These are phyloP conservation scores for Trichoderma semiorbis DNA, from an alignment of 2,329 filamentous ascomycete genomes.

Conservation along the genomic window DNA sequence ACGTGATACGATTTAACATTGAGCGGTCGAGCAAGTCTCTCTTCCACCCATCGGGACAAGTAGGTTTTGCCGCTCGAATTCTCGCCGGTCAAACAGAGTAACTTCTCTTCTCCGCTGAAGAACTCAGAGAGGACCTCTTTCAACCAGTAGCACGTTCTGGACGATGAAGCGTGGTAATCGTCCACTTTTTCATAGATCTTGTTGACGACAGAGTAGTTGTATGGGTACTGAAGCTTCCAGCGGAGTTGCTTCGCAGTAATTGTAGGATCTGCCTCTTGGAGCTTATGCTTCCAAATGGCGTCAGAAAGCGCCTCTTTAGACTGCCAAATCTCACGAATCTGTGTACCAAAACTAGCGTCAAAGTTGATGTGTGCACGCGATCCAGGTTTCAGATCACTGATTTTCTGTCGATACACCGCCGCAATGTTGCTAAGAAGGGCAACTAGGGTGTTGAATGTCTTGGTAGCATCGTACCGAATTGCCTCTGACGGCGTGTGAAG, in stretches of 20 bases:
- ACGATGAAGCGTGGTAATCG: constrained; percentile 36
- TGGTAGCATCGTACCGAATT: constrained; percentile 27
- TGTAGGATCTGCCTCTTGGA: constrained; percentile 26
- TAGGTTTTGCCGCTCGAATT: constrained; percentile 37
- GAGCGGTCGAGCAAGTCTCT: constrained; percentile 38
- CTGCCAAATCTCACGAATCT: constrained; percentile 35
- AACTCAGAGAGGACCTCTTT: constrained; percentile 35
- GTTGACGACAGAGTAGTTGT: neutral
- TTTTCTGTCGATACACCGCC: constrained; percentile 34
- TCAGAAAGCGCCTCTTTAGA: constrained; percentile 33
- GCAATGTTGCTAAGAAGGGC: constrained; percentile 34
- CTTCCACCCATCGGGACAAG: constrained; percentile 39
- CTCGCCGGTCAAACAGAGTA: constrained; percentile 35
- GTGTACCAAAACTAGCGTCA: constrained; percentile 34
- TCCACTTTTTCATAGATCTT: constrained; percentile 23
- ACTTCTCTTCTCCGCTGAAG: constrained; percentile 32
- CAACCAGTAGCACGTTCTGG: constrained; percentile 41
- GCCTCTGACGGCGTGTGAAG: neutral
- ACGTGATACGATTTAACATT: constrained; percentile 35
- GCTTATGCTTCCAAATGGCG: constrained; percentile 35
- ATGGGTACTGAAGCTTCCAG: neutral
- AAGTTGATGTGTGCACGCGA: constrained; percentile 32
- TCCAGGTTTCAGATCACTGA: constrained; percentile 29
- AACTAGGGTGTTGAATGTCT: constrained; percentile 36
- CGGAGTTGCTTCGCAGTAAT: constrained; percentile 29